Conservation (phyloP, 2,329 filamentous ascomycete genomes). For the Fusarium sp. region DNA sequence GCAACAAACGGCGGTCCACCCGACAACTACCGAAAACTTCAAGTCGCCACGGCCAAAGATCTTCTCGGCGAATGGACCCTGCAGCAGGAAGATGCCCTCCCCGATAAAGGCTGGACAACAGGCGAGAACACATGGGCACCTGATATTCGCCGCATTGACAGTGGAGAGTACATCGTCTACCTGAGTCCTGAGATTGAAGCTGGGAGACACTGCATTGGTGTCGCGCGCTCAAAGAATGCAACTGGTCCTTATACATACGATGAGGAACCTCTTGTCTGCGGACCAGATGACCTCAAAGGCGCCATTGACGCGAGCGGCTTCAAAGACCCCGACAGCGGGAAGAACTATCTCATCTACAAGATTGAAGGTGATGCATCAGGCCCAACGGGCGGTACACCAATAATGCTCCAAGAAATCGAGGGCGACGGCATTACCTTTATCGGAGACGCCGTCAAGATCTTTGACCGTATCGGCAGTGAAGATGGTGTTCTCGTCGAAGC, state of each 20-base stretch:
- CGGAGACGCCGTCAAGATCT: background rate
- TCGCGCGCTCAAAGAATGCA: background rate
- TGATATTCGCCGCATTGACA: background rate
- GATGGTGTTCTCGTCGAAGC: constrained; percentile 1
- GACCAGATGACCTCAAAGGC: background rate
- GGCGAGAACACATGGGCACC: constrained; percentile 8
- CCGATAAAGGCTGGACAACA: constrained; percentile 13
- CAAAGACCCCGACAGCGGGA: background rate
- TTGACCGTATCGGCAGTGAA: constrained; percentile 3
- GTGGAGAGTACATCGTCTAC: constrained; percentile 5
- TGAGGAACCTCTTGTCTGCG: background rate
- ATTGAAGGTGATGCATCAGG: constrained; percentile 6
- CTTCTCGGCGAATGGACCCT: constrained; percentile 4
- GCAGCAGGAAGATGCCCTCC: background rate
- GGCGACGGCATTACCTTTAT: background rate
- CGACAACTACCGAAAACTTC: background rate
- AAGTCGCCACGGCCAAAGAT: background rate
- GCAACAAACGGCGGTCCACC: background rate
- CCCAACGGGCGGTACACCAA: constrained; percentile 3
- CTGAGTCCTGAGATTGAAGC: background rate
- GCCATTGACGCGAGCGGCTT: constrained; percentile 13
- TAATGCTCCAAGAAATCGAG: constrained; percentile 10
- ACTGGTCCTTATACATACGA: constrained; percentile 2
- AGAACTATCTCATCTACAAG: constrained; percentile 8
- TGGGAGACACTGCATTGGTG: background rate